Evolutionary conservation across 2,329 filamentous ascomycete genomes (phyloP).

Genomic region (Xylariaceae sp.): DNA sequence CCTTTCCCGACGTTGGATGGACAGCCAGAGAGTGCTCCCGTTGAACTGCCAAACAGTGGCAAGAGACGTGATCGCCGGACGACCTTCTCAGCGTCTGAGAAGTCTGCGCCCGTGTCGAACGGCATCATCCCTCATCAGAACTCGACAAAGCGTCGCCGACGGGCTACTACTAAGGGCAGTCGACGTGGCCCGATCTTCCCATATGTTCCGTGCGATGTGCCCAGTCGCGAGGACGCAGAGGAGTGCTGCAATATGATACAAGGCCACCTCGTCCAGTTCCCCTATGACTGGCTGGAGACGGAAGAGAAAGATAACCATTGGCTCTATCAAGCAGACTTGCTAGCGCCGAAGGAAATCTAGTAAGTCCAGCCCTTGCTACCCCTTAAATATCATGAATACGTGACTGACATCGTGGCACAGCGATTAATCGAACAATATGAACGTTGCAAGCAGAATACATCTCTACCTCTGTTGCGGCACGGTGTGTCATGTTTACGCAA

Average conservation of each 20-base stretch:
- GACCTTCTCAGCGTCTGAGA: conserved; percentile 52
- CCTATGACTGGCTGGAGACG: conserved; percentile 89
- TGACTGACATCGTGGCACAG: conserved; percentile 23
- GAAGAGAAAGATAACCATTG: conserved; percentile 94
- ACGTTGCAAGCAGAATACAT: neutral
- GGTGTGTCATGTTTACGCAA: neutral
- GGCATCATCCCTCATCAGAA: conserved; percentile 31
- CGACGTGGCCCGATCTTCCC: conserved; percentile 56
- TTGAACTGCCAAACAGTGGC: conserved; percentile 29
- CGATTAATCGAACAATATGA: conserved; percentile 18
- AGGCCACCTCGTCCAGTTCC: conserved; percentile 84
- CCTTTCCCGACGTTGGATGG: conserved; percentile 46
- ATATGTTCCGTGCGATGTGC: conserved; percentile 73
- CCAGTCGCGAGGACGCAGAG: conserved; percentile 71
- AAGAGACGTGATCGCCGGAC: conserved; percentile 46
- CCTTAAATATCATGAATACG: neutral
- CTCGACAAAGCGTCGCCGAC: conserved; percentile 52
- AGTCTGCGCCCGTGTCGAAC: conserved; percentile 36
- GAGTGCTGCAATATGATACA: conserved; percentile 76
- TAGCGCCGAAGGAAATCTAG: conserved; percentile 97
- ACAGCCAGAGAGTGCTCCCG: conserved; percentile 23
- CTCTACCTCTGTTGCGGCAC: neutral
- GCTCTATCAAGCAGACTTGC: conserved; percentile 93
- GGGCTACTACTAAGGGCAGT: conserved; percentile 65
- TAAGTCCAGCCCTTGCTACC: conserved; percentile 44